Conservation (phyloP, 1,284 basidiomycete species). For the Ustilago trichophora region DNA sequence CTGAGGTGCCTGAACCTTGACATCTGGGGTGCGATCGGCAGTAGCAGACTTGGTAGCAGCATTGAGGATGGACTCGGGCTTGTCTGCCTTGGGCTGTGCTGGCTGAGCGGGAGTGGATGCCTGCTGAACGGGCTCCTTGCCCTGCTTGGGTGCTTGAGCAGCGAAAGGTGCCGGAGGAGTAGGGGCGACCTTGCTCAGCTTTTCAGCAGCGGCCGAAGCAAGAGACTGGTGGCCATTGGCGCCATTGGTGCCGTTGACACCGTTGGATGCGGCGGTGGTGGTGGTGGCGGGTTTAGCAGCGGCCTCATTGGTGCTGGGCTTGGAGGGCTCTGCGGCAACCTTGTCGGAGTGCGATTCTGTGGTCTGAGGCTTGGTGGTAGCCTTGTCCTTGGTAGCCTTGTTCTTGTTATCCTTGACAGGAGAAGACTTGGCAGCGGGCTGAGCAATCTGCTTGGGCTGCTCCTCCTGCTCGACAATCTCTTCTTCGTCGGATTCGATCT, state of each 20-base stretch:
- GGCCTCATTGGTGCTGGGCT: not conserved
- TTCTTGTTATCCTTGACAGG: conserved; percentile 21
- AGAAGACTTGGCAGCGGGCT: conserved; percentile 6
- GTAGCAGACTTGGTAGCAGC: conserved; percentile 3
- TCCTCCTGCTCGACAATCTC: conserved; percentile 21
- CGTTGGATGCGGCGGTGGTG: conserved; percentile 2
- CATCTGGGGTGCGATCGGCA: not conserved
- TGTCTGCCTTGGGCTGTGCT: conserved; percentile 1
- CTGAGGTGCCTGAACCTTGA: conserved; percentile 19
- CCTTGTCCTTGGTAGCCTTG: conserved; percentile 23
- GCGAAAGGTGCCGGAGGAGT: conserved; percentile 37
- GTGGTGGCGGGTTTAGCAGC: conserved; percentile 4
- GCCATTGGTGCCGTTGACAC: conserved; percentile 1
- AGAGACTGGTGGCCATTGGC: conserved; percentile 10
- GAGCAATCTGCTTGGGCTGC: conserved; percentile 5
- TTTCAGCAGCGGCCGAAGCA: conserved; percentile 7
- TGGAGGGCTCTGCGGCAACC: not conserved
- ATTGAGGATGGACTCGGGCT: conserved; percentile 20
- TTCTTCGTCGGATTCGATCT: conserved; percentile 47
- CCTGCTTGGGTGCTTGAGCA: conserved; percentile 23
- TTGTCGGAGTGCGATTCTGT: conserved; percentile 1
- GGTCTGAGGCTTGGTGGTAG: not conserved
- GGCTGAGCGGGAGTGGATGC: conserved; percentile 5
- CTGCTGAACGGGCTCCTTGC: conserved; percentile 1
- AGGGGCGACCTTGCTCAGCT: conserved; percentile 22